Base-by-base conservation (phyloP, 1,139 yeast species). In the Yamadazyma friedrichii region DNA sequence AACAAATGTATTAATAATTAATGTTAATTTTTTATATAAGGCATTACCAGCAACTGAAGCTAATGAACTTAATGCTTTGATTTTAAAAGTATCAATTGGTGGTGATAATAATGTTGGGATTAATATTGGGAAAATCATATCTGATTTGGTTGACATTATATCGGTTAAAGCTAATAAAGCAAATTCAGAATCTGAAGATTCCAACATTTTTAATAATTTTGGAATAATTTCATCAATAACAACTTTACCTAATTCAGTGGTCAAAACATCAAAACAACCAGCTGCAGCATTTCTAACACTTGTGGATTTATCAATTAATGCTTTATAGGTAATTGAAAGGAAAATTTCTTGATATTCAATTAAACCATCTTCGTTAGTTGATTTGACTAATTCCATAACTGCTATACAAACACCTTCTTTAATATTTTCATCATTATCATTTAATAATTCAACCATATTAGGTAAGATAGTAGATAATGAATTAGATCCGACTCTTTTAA, bases 401-500 rank as follows among this genome's bases (percentile, higher is more conserved):
- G 98, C 98, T 62, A 91, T 82, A 72, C 98, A 93, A 43, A 93
- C 88, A 70, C 99, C 98, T 67, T 91, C 95, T 59, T 87, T 88
- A 38, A 96, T 86, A 57, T 84, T 95, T 3, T 48, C 39, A 20
- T 86, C 70, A 53, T 86, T 94, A 20, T 84, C 66, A 36, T 70
- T 64, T 51, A 87, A 67, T 6, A 91, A 79, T 35, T 76, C 78
- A 51, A 87, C 84, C 55, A 93, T 72, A 6, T 95, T 86, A 33
- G 98, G 98, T 48, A 94, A 70, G 48, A 94, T 67, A 60, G 87
- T 89, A 4, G 88, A 72, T 50, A 94, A 74, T 0, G 97, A 95
- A 55, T 84, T 84, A 32, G 91, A 82, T 45, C 98, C 98, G 46
- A 91, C 96, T 59, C 98, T 80, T 58, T 94, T 88, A 41, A 91